Evolutionary conservation across 2,329 filamentous ascomycete genomes (phyloP).

Genomic region (Pyrenophora tritici-repentis): DNA sequence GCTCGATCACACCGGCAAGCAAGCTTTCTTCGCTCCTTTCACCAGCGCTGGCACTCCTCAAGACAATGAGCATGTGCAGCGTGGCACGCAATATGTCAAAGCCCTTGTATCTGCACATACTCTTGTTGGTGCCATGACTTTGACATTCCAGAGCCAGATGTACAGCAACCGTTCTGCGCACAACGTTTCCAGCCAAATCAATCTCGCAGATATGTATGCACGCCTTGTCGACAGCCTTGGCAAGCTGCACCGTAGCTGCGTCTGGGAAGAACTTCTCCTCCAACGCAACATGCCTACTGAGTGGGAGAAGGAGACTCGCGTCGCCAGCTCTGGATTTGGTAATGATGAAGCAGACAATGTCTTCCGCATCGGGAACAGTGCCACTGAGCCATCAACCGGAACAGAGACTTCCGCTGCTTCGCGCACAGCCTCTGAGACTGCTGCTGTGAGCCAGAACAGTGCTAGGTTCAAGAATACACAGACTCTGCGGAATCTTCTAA

Average conservation of each 20-base stretch:
- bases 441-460: constrained; percentile 33
- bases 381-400: constrained; percentile 21
- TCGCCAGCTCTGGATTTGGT: constrained; percentile 48
- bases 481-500: constrained; percentile 75
- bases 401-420: constrained; percentile 20
- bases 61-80: constrained; percentile 49
- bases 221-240: constrained; percentile 77
- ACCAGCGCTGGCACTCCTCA: constrained; percentile 38
- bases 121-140: constrained; percentile 74
- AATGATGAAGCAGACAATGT: constrained; percentile 49
- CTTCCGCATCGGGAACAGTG: constrained; percentile 41
- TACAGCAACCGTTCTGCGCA: constrained; percentile 67
- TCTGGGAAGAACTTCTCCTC: constrained; percentile 83
- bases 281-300: constrained; percentile 73
- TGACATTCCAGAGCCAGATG: constrained; percentile 69
- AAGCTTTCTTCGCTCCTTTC: constrained; percentile 73
- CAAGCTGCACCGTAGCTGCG: constrained; percentile 74
- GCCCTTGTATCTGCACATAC: constrained; percentile 77
- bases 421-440: constrained; percentile 7
- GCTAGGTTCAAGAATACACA: constrained; percentile 74
- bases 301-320: constrained; percentile 59
- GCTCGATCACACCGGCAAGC: constrained; percentile 56
- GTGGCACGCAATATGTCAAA: constrained; percentile 79
- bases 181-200: constrained; percentile 73
- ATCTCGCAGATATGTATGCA: constrained; percentile 82